phyloP scores from a whole-genome alignment of 768 basidiomycete species.

The Podaxis sp. region DNA sequence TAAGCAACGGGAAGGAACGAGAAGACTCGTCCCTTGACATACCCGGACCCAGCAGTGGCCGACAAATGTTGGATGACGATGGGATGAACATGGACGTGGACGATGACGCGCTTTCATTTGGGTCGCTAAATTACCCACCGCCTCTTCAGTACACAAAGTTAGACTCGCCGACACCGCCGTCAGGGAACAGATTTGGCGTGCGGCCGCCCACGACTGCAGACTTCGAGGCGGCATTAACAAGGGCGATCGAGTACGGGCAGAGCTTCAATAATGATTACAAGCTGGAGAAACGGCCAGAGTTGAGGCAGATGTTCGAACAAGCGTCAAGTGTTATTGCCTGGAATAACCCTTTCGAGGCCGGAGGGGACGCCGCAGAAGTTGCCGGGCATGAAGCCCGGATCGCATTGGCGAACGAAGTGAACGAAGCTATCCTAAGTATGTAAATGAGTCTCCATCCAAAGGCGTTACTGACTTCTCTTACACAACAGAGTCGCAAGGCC shows the following conservation, averaged over 20 bases:
- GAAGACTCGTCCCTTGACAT: conserved; percentile 24
- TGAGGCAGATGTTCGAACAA: conserved; percentile 63
- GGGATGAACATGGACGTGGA: conserved; percentile 64
- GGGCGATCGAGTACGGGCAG: conserved; percentile 73
- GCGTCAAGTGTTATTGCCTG: conserved; percentile 81
- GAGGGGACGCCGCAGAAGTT: conserved; percentile 61
- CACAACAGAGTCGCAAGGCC: conserved; percentile 68
- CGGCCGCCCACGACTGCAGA: conserved; percentile 17
- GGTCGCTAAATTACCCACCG: conserved; percentile 12
- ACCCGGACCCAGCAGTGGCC: conserved; percentile 6
- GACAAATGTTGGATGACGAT: conserved; percentile 32
- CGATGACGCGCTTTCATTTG: conserved; percentile 27
- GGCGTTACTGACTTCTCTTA: conserved; percentile 5
- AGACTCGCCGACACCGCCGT: conserved; percentile 7
- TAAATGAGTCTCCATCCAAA: conserved; percentile 7
- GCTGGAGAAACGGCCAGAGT: conserved; percentile 54
- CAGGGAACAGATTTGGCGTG: conserved; percentile 14
- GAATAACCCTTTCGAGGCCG: conserved; percentile 65
- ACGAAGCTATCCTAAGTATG: conserved; percentile 79
- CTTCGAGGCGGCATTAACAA: conserved; percentile 57
- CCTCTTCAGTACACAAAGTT: conserved; percentile 1
- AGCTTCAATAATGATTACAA: conserved; percentile 65
- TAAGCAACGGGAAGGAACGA: conserved; percentile 33
- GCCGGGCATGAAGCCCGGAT: conserved; percentile 65
- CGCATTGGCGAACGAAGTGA: conserved; percentile 69